Evolutionary conservation across 441 rosid genomes (phyloP), one percentile per base, ranked within the genome.

Genomic region (Pelargonium cotyledonis): DNA sequence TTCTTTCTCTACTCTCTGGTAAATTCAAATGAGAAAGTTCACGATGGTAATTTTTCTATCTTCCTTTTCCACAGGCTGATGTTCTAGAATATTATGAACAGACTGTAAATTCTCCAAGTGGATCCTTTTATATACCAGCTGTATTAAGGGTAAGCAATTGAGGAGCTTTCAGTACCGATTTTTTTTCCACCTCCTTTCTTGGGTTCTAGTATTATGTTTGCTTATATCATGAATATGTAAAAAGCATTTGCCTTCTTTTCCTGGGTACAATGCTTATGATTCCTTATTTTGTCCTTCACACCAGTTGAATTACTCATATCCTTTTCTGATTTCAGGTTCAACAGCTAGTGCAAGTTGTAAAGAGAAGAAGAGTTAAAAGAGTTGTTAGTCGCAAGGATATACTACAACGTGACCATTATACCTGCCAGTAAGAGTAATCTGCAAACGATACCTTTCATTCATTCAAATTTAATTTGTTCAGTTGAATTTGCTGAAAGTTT

Each of bases 101-200:
- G 79, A 81, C 97, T 41, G 92, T 94, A 69, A 80, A 77, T 78
- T 91, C 96, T 35, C 89, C 91, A 14, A 83, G 81, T 58, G 97
- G 99, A 80, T 88, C 94, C 68, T 94, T 83, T 83, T 86, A 88
- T 77, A 91, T 94, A 76, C 99, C 99, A 47, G 96, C 99, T 23
- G 99, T 94, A 0, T 83, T 94, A 84, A 86, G 96, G 93, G 97
- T 91, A 91, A 46, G 83, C 67, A 58, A 38, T 72, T 47, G 60
- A 46, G 73, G 69, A 65, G 12, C 53, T 70, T n/a, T 16, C 31
- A 61, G 40, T 19, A 8, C 70, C 60, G 66, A 23, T 72, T 29
- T 60, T 65, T 41, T 46, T 68, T 11, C 18, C 43, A 64, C 57
- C 15, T 19, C 38, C 9, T 38, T 44, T 55, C 58, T 71, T 67